These are phyloP conservation scores for Calonectria pseudoturangicola DNA, from an alignment of 2,329 filamentous ascomycete genomes.

Conservation along the genomic window DNA sequence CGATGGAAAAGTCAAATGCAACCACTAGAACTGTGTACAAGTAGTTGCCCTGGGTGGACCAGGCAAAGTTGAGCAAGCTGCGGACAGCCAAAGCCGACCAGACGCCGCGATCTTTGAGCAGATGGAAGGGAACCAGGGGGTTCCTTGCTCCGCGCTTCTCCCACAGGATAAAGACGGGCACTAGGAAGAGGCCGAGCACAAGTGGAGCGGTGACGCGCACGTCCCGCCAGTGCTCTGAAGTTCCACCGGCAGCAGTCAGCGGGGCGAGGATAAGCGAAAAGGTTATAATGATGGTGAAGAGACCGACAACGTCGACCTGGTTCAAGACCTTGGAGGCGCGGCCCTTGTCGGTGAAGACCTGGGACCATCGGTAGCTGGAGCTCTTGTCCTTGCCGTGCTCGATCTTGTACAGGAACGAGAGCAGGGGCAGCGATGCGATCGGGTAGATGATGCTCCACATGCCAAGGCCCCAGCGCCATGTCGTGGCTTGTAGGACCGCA, in stretches of 20 bases:
- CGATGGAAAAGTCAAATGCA: slow-evolving; percentile 73
- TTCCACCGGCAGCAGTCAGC: slow-evolving; percentile 73
- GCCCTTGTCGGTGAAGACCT: slow-evolving; percentile 47
- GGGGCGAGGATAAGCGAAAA: slow-evolving; percentile 70
- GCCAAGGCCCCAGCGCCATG: slow-evolving; percentile 78
- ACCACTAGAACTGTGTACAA: slow-evolving; percentile 76
- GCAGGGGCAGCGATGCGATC: slow-evolving; percentile 71
- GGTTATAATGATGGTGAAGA: slow-evolving; percentile 66
- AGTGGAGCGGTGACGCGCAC: slow-evolving; percentile 71
- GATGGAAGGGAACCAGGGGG: slow-evolving; percentile 74
- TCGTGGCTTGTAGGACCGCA: slow-evolving; percentile 68
- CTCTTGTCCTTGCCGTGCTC: slow-evolving; percentile 50
- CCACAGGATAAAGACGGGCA: slow-evolving; percentile 72
- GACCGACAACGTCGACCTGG: slow-evolving; percentile 71
- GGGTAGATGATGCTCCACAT: slow-evolving; percentile 80
- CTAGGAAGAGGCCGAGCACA: slow-evolving; percentile 68
- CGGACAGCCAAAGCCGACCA: slow-evolving; percentile 76
- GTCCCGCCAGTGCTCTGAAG: slow-evolving; percentile 67
- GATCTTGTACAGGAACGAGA: slow-evolving; percentile 63
- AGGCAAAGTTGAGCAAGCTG: slow-evolving; percentile 69
- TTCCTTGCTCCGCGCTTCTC: slow-evolving; percentile 67
- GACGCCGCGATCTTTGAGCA: slow-evolving; percentile 76
- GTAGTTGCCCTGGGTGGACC: slow-evolving; percentile 76
- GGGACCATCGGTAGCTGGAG: slow-evolving; percentile 20
- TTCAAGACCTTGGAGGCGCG: slow-evolving; percentile 70